These are phyloP conservation scores for Ceratocystis papillata DNA, from an alignment of 2,329 filamentous ascomycete genomes.

Conservation along the genomic window DNA sequence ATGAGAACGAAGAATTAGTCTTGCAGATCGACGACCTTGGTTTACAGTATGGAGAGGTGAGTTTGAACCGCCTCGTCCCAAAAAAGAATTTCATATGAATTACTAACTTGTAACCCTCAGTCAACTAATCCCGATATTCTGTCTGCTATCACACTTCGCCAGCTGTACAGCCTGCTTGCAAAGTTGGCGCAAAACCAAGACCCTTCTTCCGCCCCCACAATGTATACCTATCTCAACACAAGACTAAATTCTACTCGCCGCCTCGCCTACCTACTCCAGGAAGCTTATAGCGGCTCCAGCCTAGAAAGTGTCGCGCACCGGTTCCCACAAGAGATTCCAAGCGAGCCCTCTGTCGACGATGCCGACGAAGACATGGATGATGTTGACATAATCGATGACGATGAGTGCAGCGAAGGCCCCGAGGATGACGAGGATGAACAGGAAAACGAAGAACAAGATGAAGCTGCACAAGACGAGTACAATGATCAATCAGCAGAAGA, in stretches of 20 bases:
- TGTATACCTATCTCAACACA: conserved; percentile 38
- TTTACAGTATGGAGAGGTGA: conserved; percentile 43
- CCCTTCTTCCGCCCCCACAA: conserved; percentile 32
- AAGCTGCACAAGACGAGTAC: conserved; percentile 23
- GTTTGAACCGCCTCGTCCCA: conserved; percentile 23
- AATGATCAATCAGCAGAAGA: conserved; percentile 25
- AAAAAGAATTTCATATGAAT: too few species aligned
- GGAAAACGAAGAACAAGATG: conserved; percentile 20
- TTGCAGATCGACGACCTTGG: conserved; percentile 43
- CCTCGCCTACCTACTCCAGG: conserved; percentile 35
- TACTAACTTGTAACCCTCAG: conserved; percentile 26
- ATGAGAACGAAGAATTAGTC: conserved; percentile 39
- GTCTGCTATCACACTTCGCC: conserved; percentile 33
- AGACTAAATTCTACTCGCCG: conserved; percentile 34
- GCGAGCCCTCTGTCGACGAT: conserved; percentile 28
- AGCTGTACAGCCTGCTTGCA: conserved; percentile 37
- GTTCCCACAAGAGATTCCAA: conserved; percentile 30
- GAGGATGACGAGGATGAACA: conserved; percentile 25
- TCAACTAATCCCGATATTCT: conserved; percentile 32
- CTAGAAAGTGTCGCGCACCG: conserved; percentile 35
- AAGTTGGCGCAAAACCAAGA: conserved; percentile 38
- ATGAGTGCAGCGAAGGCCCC: conserved; percentile 26
- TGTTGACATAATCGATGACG: conserved; percentile 21
- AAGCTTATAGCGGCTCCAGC: conserved; percentile 35
- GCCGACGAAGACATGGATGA: conserved; percentile 26